Evolutionary conservation across 108 stramenopile genomes (phyloP), one percentile per base, ranked within the genome.

Genomic region (Aureococcus anophagefferens): DNA sequence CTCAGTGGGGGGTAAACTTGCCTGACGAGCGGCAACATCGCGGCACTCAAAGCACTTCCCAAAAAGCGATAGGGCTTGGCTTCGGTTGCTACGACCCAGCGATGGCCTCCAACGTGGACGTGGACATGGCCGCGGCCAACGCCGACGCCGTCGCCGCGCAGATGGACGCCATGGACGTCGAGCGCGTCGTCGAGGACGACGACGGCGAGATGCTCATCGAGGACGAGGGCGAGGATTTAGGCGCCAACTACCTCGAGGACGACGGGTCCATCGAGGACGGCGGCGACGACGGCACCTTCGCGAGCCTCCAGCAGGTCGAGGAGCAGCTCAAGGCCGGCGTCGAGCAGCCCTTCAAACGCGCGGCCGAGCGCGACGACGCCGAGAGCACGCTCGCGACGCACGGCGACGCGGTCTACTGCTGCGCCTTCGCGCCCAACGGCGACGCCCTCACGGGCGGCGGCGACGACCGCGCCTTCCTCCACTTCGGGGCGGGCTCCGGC

Each of bases 391-490:
- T 34, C 44, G 11, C 18, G 68, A 69, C 66, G 29, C 86, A 89
- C 70, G 81, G 79, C 46, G 85, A 90, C 40, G 65, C 81, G 15
- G 74, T 77, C 33, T 80, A 80, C 68, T 63, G 70, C 51, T 68
- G 72, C 59, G 77, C 84, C 34, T 64, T 84, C 67, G 76, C 84
- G 70, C 78, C 68, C 28, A 71, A 78, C 0, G 72, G 88, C 16
- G 77, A 75, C 30, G 77, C 93, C 51, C 68, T 90, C 37, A 87
- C 85, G 30, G 96, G 96, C 46, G 94, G 91, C 0, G 96, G 93
- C 11, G 96, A 97, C 70, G 96, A 97, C 84, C 87, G 80, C 67
- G 93, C 91, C 18, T 97, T 86, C 70, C 67, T 93, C 31, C 92
- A 94, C 75, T 63, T 71, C 25, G 31, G 67, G 33, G 28, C 45